These are phyloP conservation scores for Tremella mesenterica DNA, from an alignment of 768 basidiomycete genomes.

Conservation along the genomic window DNA sequence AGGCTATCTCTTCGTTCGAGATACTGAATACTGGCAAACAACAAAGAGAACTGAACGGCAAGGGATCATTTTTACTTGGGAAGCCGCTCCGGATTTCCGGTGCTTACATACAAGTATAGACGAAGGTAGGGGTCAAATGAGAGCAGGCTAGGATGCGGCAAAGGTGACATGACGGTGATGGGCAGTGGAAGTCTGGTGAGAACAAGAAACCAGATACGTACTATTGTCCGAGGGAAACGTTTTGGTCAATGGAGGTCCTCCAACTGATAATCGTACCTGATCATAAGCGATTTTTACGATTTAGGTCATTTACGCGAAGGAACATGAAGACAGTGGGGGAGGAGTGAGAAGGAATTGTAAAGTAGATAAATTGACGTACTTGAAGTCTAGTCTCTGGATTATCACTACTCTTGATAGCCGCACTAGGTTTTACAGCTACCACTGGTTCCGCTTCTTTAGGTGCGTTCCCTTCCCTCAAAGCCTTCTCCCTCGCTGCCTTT, in stretches of 20 bases:
- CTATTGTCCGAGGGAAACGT: constrained; percentile 40
- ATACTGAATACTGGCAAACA: too few species aligned
- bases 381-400: constrained; percentile 78
- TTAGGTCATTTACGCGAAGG: constrained; percentile 9
- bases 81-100: too few species aligned
- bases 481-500: constrained; percentile 82
- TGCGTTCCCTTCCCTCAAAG: constrained; percentile 67
- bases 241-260: constrained; percentile 65
- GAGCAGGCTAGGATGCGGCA: too few species aligned
- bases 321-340: too few species aligned
- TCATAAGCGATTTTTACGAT: not conserved
- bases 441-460: constrained; percentile 45
- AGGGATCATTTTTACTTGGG: too few species aligned
- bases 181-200: constrained; percentile 8
- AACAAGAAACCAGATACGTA: constrained; percentile 9
- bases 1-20: too few species aligned
- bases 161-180: constrained; percentile 11
- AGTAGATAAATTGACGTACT: too few species aligned
- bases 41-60: too few species aligned
- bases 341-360: too few species aligned
- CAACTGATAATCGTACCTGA: constrained; percentile 71
- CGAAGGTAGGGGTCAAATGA: too few species aligned
- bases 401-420: constrained; percentile 54
- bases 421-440: constrained; percentile 46
- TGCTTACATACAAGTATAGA: too few species aligned